Conservation (phyloP, 805 yeast genomes). For the Yarrowia sp. region DNA sequence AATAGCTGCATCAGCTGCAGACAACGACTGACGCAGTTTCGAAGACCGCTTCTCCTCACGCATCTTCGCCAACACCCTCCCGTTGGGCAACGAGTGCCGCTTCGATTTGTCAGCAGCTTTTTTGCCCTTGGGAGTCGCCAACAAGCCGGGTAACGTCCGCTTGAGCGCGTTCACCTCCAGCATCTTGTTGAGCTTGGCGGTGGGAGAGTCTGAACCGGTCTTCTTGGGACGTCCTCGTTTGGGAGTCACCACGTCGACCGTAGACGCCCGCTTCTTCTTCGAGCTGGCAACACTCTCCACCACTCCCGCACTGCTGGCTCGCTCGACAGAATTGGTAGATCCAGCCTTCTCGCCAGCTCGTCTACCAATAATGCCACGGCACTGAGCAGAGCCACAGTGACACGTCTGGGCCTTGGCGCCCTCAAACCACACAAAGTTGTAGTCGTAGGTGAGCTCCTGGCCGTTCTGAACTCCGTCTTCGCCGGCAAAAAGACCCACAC, state of each 20-base stretch:
- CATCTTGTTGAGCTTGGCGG: too few relatives aligned
- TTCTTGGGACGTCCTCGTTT: not conserved
- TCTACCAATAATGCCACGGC: conserved; percentile 41
- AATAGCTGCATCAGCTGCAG: not conserved
- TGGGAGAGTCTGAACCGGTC: not conserved
- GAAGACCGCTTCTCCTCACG: too few relatives aligned
- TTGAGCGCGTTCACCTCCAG: not conserved
- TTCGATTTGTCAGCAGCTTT: not conserved
- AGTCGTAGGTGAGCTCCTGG: conserved; percentile 49
- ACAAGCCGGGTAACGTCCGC: not conserved
- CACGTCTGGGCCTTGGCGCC: conserved; percentile 46
- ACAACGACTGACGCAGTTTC: not conserved
- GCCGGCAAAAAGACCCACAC: conserved; percentile 48
- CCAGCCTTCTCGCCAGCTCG: conserved; percentile 5
- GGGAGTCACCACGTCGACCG: not conserved
- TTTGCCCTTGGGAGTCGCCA: not conserved
- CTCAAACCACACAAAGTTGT: conserved; percentile 47
- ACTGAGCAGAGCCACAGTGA: conserved; percentile 43
- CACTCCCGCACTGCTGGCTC: not conserved
- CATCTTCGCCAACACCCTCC: too few relatives aligned
- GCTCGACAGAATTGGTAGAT: too few relatives aligned
- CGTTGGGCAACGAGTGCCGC: not conserved
- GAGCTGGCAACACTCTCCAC: not conserved
- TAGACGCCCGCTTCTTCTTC: not conserved
- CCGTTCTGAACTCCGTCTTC: conserved; percentile 41